phyloP scores from a whole-genome alignment of 495 filamentous ascomycete genomes.

The Talaromyces trachyspermus region DNA sequence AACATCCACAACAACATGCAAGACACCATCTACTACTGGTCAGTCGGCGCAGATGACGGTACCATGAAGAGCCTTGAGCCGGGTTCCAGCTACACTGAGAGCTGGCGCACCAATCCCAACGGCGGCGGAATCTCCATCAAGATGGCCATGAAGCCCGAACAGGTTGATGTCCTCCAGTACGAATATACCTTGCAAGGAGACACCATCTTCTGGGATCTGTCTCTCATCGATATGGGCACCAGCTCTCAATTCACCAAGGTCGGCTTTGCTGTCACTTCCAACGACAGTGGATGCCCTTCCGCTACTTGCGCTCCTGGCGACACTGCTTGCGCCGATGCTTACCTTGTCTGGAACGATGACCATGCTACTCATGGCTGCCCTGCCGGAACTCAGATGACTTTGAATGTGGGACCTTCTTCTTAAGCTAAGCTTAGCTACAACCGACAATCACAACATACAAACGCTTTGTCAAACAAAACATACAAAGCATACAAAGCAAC shows the following conservation, averaged over 20 bases:
- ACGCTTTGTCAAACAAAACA: too few relatives aligned
- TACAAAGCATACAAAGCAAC: too few relatives aligned
- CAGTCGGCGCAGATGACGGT: slow-evolving; percentile 23
- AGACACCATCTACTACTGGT: slow-evolving; percentile 35
- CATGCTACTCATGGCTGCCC: slow-evolving; percentile 43
- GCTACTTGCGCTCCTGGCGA: slow-evolving; percentile 37
- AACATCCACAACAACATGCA: slow-evolving; percentile 33
- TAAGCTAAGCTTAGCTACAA: too few relatives aligned
- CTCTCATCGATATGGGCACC: slow-evolving; percentile 34
- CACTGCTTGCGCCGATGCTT: slow-evolving; percentile 32
- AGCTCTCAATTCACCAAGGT: slow-evolving; percentile 33
- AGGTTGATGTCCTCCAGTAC: slow-evolving; percentile 38
- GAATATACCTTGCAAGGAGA: slow-evolving; percentile 35
- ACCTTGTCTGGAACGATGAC: slow-evolving; percentile 36
- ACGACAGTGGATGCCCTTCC: slow-evolving; percentile 25
- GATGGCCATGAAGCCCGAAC: slow-evolving; percentile 27
- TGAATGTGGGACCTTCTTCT: slow-evolving; percentile 22
- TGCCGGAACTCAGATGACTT: slow-evolving; percentile 30
- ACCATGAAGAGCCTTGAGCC: slow-evolving; percentile 27
- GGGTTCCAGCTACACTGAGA: slow-evolving; percentile 28
- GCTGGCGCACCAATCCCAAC: slow-evolving; percentile 31
- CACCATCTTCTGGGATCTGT: slow-evolving; percentile 41
- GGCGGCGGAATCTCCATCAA: slow-evolving; percentile 43
- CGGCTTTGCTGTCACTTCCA: slow-evolving; percentile 35
- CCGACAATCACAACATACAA: too few relatives aligned